Base-by-base conservation (phyloP, 306 rosid species). In the Castanopsis chinensis region DNA sequence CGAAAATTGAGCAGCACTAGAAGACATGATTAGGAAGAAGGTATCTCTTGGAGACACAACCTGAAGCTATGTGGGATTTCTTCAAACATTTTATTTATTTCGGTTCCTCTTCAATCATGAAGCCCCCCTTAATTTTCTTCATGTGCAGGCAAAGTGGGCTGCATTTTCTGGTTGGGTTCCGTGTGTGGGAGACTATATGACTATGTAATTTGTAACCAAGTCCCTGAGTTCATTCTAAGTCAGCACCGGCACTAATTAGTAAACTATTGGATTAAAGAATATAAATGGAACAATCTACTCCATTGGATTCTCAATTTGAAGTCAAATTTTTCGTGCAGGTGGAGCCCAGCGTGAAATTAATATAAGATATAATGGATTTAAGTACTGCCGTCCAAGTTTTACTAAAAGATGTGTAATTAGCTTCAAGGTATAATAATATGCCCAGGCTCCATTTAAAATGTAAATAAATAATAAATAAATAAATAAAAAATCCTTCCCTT, bases 61-160 rank as follows among this genome's bases (percentile, higher is more conserved):
- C 76, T 33, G 88, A 87, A 84, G 43, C 84, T 84, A 73, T 64
- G 35, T 64, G 41, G 43, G 43, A 64, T 64, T 65, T 65, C 43
- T 30, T 65, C 71, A 3, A 28, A 65, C 15, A 14, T 64, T 64
- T 30, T 28, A 12, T 63, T 63, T 6, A 18, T 58, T 11, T 25
- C 12, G 32, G 32, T 25, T 59, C 27, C 18, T 49, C 18, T 49
- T 59, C 32, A 59, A 59, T 59, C 65, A 59, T 59, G 65, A 59
- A 59, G 1, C 3, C 65, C 15, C 65, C 63, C 79, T 78, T 37
- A 37, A 37, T 37, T 84, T 84, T 79, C 81, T 71, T 77, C 88
- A 80, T 80, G 87, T 87, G 90, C 88, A 12, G 76, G 86, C 80
- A 74, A 84, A 82, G 86, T 21, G 74, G 74, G 25, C 84, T 79